Evolutionary conservation across 2,329 filamentous ascomycete species (phyloP).

Genomic region (Colletotrichum graminicola): DNA sequence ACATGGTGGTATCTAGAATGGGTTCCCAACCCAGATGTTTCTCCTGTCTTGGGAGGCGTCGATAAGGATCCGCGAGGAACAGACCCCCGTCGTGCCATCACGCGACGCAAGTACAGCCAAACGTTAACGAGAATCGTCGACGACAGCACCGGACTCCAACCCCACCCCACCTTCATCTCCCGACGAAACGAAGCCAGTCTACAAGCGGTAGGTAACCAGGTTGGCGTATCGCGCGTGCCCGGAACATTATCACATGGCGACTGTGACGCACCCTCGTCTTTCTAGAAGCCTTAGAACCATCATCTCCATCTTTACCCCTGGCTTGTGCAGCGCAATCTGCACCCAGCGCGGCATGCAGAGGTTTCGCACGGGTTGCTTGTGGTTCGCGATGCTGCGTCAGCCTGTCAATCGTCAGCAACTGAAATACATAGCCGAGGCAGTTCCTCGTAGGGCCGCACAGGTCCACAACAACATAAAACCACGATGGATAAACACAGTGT

Average conservation of each 20-base stretch:
- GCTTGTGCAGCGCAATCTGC: conserved; percentile 32
- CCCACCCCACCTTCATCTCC: conserved; percentile 41
- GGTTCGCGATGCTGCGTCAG: conserved; percentile 1
- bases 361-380: background rate
- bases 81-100: conserved; percentile 27
- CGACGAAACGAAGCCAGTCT: conserved; percentile 40
- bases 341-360: conserved; percentile 12
- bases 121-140: conserved; percentile 13
- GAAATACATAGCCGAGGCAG: background rate
- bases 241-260: conserved; percentile 6
- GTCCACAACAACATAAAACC: background rate
- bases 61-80: conserved; percentile 35
- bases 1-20: conserved; percentile 18
- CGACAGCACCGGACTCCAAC: conserved; percentile 28
- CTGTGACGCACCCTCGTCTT: conserved; percentile 6
- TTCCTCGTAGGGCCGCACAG: background rate
- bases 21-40: conserved; percentile 9
- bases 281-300: conserved; percentile 37
- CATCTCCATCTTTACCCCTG: conserved; percentile 23
- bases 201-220: conserved; percentile 34
- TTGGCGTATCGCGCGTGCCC: conserved; percentile 25
- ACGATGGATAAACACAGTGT: background rate
- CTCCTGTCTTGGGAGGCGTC: conserved; percentile 7
- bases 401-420: background rate
- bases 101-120: conserved; percentile 32